Evolutionary conservation across 139 green algal genomes (phyloP).

Genomic region (Chlamydomonas sphaeroides): DNA sequence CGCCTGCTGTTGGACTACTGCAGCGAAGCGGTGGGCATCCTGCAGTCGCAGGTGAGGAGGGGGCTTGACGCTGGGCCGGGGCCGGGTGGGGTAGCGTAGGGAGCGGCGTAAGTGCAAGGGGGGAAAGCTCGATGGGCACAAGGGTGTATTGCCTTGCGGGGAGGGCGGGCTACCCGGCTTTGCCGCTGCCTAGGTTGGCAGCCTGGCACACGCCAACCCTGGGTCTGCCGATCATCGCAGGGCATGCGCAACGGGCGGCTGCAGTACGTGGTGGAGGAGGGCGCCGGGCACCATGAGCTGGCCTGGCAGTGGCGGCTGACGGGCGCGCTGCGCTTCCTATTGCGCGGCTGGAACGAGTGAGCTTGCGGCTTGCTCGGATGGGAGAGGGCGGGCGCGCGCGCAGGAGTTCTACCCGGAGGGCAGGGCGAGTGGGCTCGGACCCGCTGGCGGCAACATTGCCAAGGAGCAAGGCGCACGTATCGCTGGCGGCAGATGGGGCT

Average conservation of each 20-base stretch:
- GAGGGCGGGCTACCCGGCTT: neutral
- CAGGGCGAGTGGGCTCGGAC: no score
- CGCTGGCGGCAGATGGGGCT: no score
- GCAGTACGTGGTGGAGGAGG: conserved; percentile 50
- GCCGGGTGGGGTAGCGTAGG: neutral
- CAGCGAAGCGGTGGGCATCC: conserved; percentile 42
- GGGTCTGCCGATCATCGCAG: neutral
- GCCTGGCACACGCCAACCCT: neutral
- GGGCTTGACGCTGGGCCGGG: neutral
- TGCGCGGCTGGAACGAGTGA: conserved; percentile 46
- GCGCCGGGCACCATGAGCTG: conserved; percentile 51
- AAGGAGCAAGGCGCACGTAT: no score
- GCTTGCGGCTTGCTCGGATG: neutral
- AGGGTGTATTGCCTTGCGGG: neutral
- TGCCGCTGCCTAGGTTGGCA: neutral
- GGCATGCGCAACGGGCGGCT: conserved; percentile 21
- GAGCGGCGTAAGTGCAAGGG: no score
- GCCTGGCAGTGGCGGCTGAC: conserved; percentile 62
- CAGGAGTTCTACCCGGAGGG: no score
- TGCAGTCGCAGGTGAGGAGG: conserved; percentile 43
- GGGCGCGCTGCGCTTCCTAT: conserved; percentile 56
- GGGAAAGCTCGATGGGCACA: neutral
- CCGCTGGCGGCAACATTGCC: no score
- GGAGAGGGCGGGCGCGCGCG: no score
- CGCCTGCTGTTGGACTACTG: conserved; percentile 59